These are phyloP conservation scores for Arabis hirsuta DNA, from an alignment of 345 rosid species.

Conservation along the genomic window DNA sequence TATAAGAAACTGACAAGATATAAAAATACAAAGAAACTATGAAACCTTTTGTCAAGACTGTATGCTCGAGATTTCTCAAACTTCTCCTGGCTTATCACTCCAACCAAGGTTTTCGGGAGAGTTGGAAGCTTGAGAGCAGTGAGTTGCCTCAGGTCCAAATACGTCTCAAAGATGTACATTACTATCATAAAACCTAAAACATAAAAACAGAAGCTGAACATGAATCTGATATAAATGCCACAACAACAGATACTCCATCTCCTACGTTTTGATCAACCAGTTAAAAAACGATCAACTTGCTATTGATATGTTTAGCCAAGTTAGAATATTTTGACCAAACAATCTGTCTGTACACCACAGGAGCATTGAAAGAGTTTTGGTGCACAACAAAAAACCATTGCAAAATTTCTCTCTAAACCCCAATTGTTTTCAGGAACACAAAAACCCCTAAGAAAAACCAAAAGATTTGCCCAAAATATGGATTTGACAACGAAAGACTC, in stretches of 20 bases:
- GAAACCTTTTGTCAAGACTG: conserved; percentile 95
- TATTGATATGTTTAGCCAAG: conserved; percentile 1
- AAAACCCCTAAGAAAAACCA: not conserved
- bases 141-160: conserved; percentile 87
- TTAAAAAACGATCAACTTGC: not conserved
- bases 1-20: not conserved
- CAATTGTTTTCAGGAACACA: not conserved
- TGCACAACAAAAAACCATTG: conserved; percentile 16
- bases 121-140: conserved; percentile 79
- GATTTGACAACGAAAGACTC: not conserved
- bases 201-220: not conserved
- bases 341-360: not conserved
- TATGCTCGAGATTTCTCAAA: conserved; percentile 90
- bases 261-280: conserved; percentile 5
- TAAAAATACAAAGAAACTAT: conserved; percentile 11
- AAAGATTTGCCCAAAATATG: not conserved
- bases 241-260: conserved; percentile 10
- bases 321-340: not conserved
- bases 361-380: not conserved
- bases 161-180: conserved; percentile 87
- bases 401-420: conserved; percentile 10
- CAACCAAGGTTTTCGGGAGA: conserved; percentile 87
- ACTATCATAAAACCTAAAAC: conserved; percentile 87
- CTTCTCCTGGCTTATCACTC: conserved; percentile 91
- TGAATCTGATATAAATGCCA: conserved; percentile 6